Base-by-base conservation (phyloP, 192 early-diverging fungal species). In the Coemansia sp. region DNA sequence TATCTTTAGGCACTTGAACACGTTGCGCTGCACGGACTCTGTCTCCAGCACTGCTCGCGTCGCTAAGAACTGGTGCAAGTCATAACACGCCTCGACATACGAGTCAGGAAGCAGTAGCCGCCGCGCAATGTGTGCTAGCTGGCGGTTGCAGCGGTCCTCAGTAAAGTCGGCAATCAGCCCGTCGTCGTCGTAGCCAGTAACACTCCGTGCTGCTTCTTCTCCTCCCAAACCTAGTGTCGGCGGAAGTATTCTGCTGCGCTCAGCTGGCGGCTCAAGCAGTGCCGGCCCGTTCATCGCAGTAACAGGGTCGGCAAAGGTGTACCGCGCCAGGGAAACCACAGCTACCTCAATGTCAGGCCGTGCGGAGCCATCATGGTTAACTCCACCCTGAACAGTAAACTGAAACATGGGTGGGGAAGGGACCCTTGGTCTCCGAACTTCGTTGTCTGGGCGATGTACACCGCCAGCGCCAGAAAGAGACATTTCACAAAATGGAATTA, bases 1-100 rank as follows among this genome's bases (percentile, higher is more conserved):
- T 15, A 83, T 78, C 73, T 83, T 83, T 2, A 83, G 16, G 43
- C 81, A 83, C 43, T 83, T 83, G 68, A 83, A 83, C n/a, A 75
- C 70, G 46, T 83, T 83, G 47, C 81, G 69, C 65, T 83, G 76
- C 60, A 78, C 76, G 1, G 72, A 47, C 60, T 83, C 76, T 16
- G 66, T 49, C 22, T 66, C 64, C 15, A 78, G 39, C 40, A 55
- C 47, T 0, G 46, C 39, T 13, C 70, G 71, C 33, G 57, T 49
- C 0, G 64, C 81, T 64, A 83, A 52, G 58, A 83, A 78, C 53
- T 72, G 69, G 53, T 75, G 76, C 38, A 83, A 41, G 50, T 78
- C 72, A 20, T 70, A 83, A 67, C 81, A 83, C 36, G 81, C 81
- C 52, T 72, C 81, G 20, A 72, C 66, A 12, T 83, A 83, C 29